Conservation (phyloP, 2,329 filamentous ascomycete genomes). For the Paecilomyces niveus region DNA sequence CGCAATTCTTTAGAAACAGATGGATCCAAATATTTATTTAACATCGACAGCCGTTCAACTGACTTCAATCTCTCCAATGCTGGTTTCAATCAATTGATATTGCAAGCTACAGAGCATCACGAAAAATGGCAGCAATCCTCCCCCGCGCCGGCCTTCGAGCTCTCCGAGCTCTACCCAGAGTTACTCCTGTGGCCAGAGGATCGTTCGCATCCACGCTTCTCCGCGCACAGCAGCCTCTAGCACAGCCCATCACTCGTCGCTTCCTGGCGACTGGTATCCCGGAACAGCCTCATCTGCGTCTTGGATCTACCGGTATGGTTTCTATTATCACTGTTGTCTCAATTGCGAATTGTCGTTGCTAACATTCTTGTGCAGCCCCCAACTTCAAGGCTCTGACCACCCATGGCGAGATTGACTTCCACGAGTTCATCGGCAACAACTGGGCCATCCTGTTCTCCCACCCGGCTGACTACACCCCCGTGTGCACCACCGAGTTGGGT, state of each 20-base stretch:
- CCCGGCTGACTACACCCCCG: conserved; percentile 78
- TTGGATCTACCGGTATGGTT: conserved; percentile 26
- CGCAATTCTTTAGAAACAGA: neutral
- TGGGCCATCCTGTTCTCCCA: conserved; percentile 68
- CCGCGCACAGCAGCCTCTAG: conserved; percentile 10
- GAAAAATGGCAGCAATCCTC: conserved; percentile 22
- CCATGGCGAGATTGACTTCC: conserved; percentile 60
- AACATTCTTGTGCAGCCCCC: conserved; percentile 39
- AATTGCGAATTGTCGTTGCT: neutral
- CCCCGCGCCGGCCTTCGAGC: conserved; percentile 19
- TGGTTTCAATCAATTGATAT: neutral
- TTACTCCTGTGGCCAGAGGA: conserved; percentile 10
- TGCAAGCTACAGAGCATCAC: neutral
- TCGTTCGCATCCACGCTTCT: conserved; percentile 12
- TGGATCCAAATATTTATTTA: neutral
- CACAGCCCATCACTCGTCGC: conserved; percentile 21
- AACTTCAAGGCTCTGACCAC: conserved; percentile 66
- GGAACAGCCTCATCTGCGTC: conserved; percentile 28
- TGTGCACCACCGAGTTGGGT: conserved; percentile 92
- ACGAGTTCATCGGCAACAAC: conserved; percentile 63
- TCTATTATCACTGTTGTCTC: neutral
- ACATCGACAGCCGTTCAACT: neutral
- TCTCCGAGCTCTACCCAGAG: conserved; percentile 16
- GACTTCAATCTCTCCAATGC: neutral
- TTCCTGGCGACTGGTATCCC: conserved; percentile 19